Evolutionary conservation across 495 filamentous ascomycete genomes (phyloP).

Genomic region (Pseudomonodictys pantanalensis): DNA sequence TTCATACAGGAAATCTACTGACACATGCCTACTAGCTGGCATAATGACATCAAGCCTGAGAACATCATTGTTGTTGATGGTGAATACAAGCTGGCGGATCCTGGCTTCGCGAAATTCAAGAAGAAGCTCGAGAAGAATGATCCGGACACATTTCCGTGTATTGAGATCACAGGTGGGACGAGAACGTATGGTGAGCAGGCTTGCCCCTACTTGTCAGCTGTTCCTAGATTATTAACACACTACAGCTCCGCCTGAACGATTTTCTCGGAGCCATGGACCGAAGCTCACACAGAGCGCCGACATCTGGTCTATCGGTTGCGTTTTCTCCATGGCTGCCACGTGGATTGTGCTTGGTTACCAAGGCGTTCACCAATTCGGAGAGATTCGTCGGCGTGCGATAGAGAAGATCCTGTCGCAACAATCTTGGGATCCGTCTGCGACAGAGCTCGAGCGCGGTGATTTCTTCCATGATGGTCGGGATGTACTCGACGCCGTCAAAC

Average conservation of each 20-base stretch:
- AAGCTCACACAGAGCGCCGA: conserved; percentile 41
- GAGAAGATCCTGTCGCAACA: neutral
- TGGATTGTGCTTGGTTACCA: conserved; percentile 43
- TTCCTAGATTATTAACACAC: neutral
- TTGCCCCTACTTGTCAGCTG: neutral
- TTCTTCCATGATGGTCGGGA: conserved; percentile 31
- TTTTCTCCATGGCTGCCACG: conserved; percentile 45
- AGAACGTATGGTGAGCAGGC: conserved; percentile 38
- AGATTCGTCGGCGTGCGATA: conserved; percentile 26
- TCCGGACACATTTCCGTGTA: conserved; percentile 7
- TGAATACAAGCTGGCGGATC: conserved; percentile 46
- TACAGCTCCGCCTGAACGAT: conserved; percentile 25
- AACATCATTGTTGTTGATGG: conserved; percentile 43
- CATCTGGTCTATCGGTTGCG: conserved; percentile 47
- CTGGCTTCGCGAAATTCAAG: conserved; percentile 44
- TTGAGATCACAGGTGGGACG: conserved; percentile 37
- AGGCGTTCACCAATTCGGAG: conserved; percentile 32
- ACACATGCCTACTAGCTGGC: conserved; percentile 36
- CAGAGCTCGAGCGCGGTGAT: conserved; percentile 8
- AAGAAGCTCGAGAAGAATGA: conserved; percentile 14
- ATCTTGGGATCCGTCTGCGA: neutral
- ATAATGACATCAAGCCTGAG: conserved; percentile 45
- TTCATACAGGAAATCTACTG: neutral
- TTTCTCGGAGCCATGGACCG: conserved; percentile 16
- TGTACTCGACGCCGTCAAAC: neutral